Conservation (phyloP, 768 basidiomycete species). For the Boletus reticuloceps region DNA sequence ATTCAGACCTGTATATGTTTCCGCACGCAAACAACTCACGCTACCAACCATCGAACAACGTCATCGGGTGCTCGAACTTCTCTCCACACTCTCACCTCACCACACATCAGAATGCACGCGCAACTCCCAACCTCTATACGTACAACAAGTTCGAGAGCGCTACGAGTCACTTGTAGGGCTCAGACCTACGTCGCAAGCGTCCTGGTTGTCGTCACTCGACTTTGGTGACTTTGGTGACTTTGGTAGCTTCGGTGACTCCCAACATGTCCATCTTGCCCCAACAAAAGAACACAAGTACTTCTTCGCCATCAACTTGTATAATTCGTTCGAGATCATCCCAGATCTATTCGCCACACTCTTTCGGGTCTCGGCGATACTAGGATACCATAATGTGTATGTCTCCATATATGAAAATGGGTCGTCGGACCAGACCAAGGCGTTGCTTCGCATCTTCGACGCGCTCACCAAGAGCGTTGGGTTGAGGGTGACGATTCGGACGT, state of each 20-base stretch:
- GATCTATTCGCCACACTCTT: constrained; percentile 97
- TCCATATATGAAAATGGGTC: constrained; percentile 99
- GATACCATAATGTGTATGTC: constrained; percentile 97
- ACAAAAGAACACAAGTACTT: constrained; percentile 91
- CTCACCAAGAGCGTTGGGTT: constrained; percentile 87
- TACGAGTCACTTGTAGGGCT: constrained; percentile 85
- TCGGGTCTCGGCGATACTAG: constrained; percentile 85
- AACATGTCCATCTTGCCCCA: constrained; percentile 36
- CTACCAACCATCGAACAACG: constrained; percentile 85
- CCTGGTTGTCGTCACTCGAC: constrained; percentile 63
- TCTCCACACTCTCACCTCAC: constrained; percentile 85
- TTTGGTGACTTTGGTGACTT: constrained; percentile 39
- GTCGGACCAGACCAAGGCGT: constrained; percentile 97
- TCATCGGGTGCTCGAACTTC: constrained; percentile 77
- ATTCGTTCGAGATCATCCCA: constrained; percentile 98
- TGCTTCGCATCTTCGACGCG: constrained; percentile 92
- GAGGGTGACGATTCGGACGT: constrained; percentile 90
- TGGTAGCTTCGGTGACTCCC: constrained; percentile 38
- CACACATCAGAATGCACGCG: constrained; percentile 93
- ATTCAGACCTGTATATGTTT: constrained; percentile 46
- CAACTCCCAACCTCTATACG: constrained; percentile 79
- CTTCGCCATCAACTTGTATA: constrained; percentile 99
- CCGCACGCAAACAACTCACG: constrained; percentile 60
- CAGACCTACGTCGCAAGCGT: constrained; percentile 51
- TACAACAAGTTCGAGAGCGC: constrained; percentile 79